Conservation (phyloP, 2,329 filamentous ascomycete genomes). For the Hypoxylon sp. region DNA sequence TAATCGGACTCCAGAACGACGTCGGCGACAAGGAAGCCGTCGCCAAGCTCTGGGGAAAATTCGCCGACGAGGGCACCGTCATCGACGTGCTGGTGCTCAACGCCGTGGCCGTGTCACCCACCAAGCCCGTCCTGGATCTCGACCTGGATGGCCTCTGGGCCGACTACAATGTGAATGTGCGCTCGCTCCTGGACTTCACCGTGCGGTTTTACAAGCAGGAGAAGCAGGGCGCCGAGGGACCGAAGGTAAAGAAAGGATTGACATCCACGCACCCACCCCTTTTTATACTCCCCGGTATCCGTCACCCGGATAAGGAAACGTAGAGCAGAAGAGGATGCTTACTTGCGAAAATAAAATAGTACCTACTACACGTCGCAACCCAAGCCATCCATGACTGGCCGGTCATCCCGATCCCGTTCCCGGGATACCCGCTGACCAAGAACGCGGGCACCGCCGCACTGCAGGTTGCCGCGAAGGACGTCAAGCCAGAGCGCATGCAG, state of each 20-base stretch:
- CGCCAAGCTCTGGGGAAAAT: slow-evolving; percentile 45
- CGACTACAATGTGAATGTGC: slow-evolving; percentile 44
- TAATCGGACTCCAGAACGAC: slow-evolving; percentile 39
- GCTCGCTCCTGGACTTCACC: slow-evolving; percentile 44
- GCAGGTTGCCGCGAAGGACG: slow-evolving; percentile 52
- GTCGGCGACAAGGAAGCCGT: slow-evolving; percentile 39
- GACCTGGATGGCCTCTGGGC: slow-evolving; percentile 40
- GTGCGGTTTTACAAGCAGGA: slow-evolving; percentile 49
- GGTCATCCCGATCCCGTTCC: slow-evolving; percentile 26
- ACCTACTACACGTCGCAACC: slow-evolving; percentile 47
- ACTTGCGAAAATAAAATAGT: slow-evolving; percentile 28
- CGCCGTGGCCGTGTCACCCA: slow-evolving; percentile 32
- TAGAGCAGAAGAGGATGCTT: neutral
- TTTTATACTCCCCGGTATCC: neutral
- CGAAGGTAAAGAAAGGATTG: too few relatives aligned
- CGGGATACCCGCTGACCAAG: slow-evolving; percentile 52
- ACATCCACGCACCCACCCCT: too few relatives aligned
- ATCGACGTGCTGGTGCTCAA: slow-evolving; percentile 51
- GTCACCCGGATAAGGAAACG: neutral
- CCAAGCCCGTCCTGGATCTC: slow-evolving; percentile 38
- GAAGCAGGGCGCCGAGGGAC: slow-evolving; percentile 12
- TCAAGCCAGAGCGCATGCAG: slow-evolving; percentile 47
- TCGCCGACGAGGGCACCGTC: slow-evolving; percentile 33
- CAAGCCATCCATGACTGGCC: slow-evolving; percentile 44
- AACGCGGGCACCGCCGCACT: slow-evolving; percentile 48